Evolutionary conservation across 1,284 basidiomycete species (phyloP).

Genomic region (Irpex rosettiformis): DNA sequence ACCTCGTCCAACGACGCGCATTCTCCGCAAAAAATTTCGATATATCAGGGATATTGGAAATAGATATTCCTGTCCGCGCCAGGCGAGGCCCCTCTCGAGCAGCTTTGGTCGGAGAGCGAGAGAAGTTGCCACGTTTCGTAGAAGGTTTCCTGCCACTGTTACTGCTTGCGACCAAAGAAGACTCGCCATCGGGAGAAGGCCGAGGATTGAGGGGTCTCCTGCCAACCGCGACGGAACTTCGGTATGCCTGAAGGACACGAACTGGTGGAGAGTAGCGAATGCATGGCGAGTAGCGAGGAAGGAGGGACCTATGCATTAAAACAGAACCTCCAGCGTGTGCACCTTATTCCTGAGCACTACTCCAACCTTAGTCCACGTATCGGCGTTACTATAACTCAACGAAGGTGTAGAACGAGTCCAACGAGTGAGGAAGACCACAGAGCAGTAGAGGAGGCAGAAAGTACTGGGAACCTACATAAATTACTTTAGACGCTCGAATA

Average conservation of each 20-base stretch:
- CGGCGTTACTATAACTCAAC: too few species aligned
- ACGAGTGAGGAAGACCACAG: too few species aligned
- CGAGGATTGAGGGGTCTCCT: neutral
- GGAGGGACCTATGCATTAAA: neutral
- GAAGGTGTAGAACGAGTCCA: too few species aligned
- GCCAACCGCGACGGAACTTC: neutral
- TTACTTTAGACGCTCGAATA: neutral
- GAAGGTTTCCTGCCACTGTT: too few species aligned
- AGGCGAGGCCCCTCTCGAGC: neutral
- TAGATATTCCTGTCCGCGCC: neutral
- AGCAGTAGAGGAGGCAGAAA: neutral
- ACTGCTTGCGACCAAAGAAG: too few species aligned
- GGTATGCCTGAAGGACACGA: conserved; percentile 4
- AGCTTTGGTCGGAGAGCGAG: conserved; percentile 1
- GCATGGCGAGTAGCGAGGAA: neutral
- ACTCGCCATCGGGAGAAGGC: neutral
- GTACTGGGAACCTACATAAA: neutral
- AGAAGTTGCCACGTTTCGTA: neutral
- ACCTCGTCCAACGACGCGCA: conserved; percentile 28
- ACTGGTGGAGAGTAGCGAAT: neutral
- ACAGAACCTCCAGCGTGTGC: neutral
- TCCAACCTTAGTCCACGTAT: neutral
- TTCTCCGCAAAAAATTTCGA: conserved; percentile 15
- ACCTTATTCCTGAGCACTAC: neutral
- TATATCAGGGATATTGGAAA: conserved; percentile 11